These are phyloP conservation scores for Penicillium verhagenii DNA, from an alignment of 495 filamentous ascomycete species.

Conservation along the genomic window DNA sequence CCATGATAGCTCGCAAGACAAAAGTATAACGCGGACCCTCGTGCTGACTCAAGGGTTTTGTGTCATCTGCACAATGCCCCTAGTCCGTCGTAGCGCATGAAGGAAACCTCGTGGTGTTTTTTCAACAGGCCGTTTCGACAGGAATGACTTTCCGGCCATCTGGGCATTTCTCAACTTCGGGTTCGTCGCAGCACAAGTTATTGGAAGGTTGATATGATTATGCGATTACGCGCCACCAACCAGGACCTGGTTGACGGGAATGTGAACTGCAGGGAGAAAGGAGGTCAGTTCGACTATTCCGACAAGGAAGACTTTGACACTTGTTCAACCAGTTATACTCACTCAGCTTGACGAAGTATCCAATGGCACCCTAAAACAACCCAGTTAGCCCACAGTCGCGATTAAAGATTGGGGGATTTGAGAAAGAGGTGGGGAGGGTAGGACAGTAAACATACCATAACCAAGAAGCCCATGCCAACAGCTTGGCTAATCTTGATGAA, in stretches of 20 bases:
- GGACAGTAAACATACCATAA: slow-evolving; percentile 63
- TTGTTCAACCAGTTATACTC: slow-evolving; percentile 30
- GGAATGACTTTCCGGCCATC: not conserved
- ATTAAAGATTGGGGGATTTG: not conserved
- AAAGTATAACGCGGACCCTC: slow-evolving; percentile 4
- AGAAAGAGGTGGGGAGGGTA: not conserved
- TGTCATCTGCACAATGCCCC: slow-evolving; percentile 1
- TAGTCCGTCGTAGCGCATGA: slow-evolving; percentile 1
- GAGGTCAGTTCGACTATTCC: not conserved
- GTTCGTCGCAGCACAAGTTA: not conserved
- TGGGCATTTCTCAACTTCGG: not conserved
- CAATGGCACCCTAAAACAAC: slow-evolving; percentile 54
- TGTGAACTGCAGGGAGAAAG: slow-evolving; percentile 57
- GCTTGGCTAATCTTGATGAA: slow-evolving; percentile 96
- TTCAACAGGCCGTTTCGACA: not conserved
- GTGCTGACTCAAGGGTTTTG: not conserved
- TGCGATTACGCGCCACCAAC: slow-evolving; percentile 62
- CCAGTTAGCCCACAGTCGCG: not conserved
- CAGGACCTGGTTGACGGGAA: slow-evolving; percentile 80
- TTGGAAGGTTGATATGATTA: not conserved
- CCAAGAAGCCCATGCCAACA: slow-evolving; percentile 86
- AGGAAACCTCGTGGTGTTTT: not conserved
- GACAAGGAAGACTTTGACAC: not conserved
- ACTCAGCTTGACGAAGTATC: slow-evolving; percentile 95
- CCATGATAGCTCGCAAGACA: slow-evolving; percentile 9